A percentile compares a stretch with the other conserved stretches of the same genome.
These are phyloP conservation scores for Acorus calamus DNA, from an alignment of 106 monocot species.

Conservation along the genomic window DNA sequence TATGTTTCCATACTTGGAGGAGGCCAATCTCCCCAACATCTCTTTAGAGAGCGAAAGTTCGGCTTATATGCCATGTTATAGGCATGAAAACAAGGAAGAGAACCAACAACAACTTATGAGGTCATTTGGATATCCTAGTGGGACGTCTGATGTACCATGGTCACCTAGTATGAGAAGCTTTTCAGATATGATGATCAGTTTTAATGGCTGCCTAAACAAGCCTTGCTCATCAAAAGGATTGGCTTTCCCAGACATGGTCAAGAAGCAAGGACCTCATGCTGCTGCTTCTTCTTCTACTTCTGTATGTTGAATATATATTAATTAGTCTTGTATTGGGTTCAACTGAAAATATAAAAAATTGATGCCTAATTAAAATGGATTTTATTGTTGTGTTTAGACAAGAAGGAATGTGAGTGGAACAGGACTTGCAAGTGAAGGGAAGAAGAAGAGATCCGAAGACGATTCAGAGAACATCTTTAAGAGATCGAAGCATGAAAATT, in stretches of 20 bases:
- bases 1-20: not conserved
- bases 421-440: slow-evolving; percentile 28
- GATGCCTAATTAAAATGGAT: too few species aligned
- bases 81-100: slow-evolving; percentile 9
- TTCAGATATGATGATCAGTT: slow-evolving; percentile 27
- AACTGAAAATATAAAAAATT: too few species aligned
- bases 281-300: slow-evolving; percentile 4
- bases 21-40: slow-evolving; percentile 13
- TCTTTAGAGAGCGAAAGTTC: not conserved
- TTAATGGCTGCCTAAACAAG: slow-evolving; percentile 12
- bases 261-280: slow-evolving; percentile 18
- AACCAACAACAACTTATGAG: slow-evolving; percentile 15
- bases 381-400: slow-evolving; percentile 9
- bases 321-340: too few species aligned
- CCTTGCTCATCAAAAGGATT: slow-evolving; percentile 6
- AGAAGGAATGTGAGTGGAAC: slow-evolving; percentile 17
- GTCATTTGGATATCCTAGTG: not conserved
- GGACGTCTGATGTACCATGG: slow-evolving; percentile 25
- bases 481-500: slow-evolving; percentile 44
- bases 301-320: too few species aligned
- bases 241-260: slow-evolving; percentile 8
- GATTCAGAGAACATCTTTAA: slow-evolving; percentile 26
- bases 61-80: not conserved
- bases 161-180: slow-evolving; percentile 27
- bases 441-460: slow-evolving; percentile 53